Conservation (phyloP, 768 basidiomycete species). For the Tulasnella sp. region DNA sequence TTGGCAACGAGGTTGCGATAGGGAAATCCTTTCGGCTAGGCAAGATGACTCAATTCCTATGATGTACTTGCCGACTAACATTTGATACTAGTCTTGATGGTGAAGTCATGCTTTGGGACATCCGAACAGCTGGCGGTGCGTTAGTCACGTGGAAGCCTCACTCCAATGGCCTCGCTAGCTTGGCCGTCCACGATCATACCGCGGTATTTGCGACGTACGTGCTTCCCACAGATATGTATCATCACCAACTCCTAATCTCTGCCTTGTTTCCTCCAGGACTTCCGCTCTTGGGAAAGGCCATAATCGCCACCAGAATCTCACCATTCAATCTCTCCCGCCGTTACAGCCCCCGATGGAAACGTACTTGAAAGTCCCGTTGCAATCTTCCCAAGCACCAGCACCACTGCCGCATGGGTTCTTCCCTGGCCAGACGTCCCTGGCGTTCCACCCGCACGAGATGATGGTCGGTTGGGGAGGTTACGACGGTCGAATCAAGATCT, state of each 20-base stretch:
- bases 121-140: conserved; percentile 50
- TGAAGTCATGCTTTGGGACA: conserved; percentile 83
- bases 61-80: not conserved
- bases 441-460: conserved; percentile 84
- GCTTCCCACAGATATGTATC: not conserved
- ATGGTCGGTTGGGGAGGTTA: conserved; percentile 59
- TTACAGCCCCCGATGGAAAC: conserved; percentile 21
- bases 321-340: conserved; percentile 43
- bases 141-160: conserved; percentile 52
- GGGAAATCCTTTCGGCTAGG: conserved; percentile 80
- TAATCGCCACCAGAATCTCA: conserved; percentile 55
- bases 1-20: conserved; percentile 57
- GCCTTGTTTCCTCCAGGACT: conserved; percentile 29
- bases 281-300: conserved; percentile 47
- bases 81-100: conserved; percentile 57
- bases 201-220: conserved; percentile 78
- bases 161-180: conserved; percentile 60
- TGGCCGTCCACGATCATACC: conserved; percentile 76
- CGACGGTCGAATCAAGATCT: conserved; percentile 39
- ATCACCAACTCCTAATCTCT: not conserved
- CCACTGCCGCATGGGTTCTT: conserved; percentile 37
- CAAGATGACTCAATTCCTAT: conserved; percentile 27
- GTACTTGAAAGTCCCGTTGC: not conserved
- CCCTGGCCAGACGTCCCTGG: conserved; percentile 47
- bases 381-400: conserved; percentile 32